phyloP scores from a whole-genome alignment of 768 basidiomycete genomes.

The Leccinum subgranulosum region DNA sequence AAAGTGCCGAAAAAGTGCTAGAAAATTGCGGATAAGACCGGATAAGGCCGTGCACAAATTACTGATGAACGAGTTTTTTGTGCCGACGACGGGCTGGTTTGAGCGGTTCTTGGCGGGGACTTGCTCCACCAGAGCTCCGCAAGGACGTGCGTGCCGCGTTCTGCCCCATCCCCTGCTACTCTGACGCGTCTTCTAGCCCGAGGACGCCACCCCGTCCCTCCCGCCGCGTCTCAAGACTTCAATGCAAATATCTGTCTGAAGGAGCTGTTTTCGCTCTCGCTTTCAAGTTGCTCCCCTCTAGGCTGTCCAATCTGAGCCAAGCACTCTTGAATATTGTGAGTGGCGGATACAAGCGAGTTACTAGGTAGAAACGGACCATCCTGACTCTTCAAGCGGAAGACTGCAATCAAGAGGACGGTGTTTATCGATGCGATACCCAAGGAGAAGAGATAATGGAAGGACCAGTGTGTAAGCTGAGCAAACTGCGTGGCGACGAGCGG shows the following conservation, averaged over 20 bases:
- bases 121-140: constrained; percentile 48
- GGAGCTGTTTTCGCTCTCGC: constrained; percentile 31
- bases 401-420: constrained; percentile 43
- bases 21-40: too few relatives aligned
- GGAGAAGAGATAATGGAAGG: constrained; percentile 72
- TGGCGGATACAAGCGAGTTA: background rate
- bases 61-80: constrained; percentile 68
- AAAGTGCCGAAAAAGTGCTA: too few relatives aligned
- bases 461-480: constrained; percentile 62
- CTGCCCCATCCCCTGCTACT: background rate
- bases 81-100: constrained; percentile 64
- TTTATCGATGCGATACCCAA: constrained; percentile 65
- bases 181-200: constrained; percentile 45
- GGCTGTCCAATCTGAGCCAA: constrained; percentile 51
- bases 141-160: constrained; percentile 51
- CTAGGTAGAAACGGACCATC: constrained; percentile 47
- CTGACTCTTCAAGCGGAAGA: constrained; percentile 70
- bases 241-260: constrained; percentile 51
- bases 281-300: constrained; percentile 30
- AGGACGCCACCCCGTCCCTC: constrained; percentile 78
- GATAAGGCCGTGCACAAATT: too few relatives aligned
- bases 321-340: constrained; percentile 41
- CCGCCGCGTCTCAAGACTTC: constrained; percentile 78
- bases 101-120: constrained; percentile 77
- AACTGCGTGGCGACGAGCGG: constrained; percentile 85